phyloP scores from a whole-genome alignment of 169 alveolate species.

The Babesia bigemina region DNA sequence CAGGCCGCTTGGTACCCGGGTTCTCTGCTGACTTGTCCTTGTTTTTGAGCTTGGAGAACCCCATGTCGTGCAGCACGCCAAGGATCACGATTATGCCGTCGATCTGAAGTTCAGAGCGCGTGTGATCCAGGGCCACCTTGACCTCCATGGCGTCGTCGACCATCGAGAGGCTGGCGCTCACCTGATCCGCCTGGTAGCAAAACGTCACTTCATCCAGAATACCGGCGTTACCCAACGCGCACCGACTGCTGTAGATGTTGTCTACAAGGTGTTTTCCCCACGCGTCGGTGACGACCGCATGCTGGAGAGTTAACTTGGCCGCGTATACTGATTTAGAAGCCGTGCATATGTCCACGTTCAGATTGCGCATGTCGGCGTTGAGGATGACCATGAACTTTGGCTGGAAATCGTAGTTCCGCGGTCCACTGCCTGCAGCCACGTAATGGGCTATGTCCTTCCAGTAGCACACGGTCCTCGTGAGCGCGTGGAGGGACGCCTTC shows the following conservation, averaged over 20 bases:
- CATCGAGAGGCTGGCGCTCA: background rate
- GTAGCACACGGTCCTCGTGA: conserved; percentile 1
- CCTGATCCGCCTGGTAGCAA: conserved; percentile 24
- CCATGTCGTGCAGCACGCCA: conserved; percentile 21
- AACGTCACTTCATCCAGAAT: conserved; percentile 10
- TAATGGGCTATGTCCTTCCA: conserved; percentile 14
- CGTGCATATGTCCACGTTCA: conserved; percentile 16
- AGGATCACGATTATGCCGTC: conserved; percentile 22
- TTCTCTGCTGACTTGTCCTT: background rate
- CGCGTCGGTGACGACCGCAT: conserved; percentile 7
- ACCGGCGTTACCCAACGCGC: conserved; percentile 13
- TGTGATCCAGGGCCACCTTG: conserved; percentile 29
- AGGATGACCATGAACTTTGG: conserved; percentile 11
- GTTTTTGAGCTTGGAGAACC: background rate
- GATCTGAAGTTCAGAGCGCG: conserved; percentile 22
- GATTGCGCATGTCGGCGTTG: background rate
- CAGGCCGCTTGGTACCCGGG: background rate
- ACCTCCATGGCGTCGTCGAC: background rate
- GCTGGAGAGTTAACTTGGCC: conserved; percentile 14
- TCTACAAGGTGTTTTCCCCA: conserved; percentile 4
- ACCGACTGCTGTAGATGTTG: conserved; percentile 13
- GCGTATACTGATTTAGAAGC: background rate
- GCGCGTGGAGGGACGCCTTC: background rate
- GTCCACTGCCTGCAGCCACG: background rate
- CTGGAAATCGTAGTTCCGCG: background rate